These are phyloP conservation scores for Jackrogersella minutella DNA, from an alignment of 495 filamentous ascomycete genomes.

Conservation along the genomic window DNA sequence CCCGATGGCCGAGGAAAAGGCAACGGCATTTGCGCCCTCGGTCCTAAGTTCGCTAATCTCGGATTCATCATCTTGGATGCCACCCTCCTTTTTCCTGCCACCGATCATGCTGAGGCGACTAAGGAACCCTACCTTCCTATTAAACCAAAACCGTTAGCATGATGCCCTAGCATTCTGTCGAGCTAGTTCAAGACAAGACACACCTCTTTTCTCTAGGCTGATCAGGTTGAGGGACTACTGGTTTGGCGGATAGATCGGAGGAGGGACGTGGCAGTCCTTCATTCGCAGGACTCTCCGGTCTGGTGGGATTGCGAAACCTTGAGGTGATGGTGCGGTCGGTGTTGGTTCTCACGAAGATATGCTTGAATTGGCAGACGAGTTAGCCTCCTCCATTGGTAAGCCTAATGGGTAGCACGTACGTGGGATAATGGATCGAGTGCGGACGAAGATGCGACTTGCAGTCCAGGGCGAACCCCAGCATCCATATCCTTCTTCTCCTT, in stretches of 20 bases:
- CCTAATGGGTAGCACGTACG: conserved; percentile 42
- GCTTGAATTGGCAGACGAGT: conserved; percentile 41
- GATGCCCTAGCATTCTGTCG: conserved; percentile 14
- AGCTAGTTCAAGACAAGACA: conserved; percentile 34
- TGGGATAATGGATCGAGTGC: conserved; percentile 59
- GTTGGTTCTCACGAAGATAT: conserved; percentile 86
- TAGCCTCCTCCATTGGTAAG: conserved; percentile 3
- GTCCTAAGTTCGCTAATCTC: conserved; percentile 73
- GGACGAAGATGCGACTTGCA: conserved; percentile 34
- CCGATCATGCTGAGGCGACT: conserved; percentile 81
- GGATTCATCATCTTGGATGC: conserved; percentile 72
- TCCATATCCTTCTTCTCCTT: conserved; percentile 39
- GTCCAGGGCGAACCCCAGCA: conserved; percentile 20
- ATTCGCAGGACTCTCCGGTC: conserved; percentile 59
- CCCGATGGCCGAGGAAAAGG: conserved; percentile 78
- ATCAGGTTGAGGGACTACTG: conserved; percentile 45
- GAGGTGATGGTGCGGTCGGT: conserved; percentile 74
- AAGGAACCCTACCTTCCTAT: conserved; percentile 86
- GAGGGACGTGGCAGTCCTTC: conserved; percentile 50
- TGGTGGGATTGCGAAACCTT: conserved; percentile 67
- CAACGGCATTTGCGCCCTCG: conserved; percentile 81
- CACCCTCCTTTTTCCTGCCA: conserved; percentile 71
- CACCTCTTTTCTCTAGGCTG: conserved; percentile 73
- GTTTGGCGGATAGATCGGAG: conserved; percentile 46
- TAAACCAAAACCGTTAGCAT: conserved; percentile 33